Conservation (phyloP, 2,329 filamentous ascomycete species). For the Fusarium bulbicola region DNA sequence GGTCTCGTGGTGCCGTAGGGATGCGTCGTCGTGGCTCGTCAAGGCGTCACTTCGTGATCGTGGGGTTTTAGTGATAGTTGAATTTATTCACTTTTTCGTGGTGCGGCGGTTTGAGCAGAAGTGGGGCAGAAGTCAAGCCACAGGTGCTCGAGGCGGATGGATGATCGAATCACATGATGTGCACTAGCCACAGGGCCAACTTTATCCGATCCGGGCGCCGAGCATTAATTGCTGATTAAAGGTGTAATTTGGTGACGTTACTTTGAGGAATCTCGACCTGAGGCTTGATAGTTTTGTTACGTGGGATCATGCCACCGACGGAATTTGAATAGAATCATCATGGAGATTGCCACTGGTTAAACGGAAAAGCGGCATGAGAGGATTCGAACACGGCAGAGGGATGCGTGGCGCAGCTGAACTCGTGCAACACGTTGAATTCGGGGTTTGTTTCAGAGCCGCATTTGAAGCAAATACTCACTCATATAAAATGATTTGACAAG, state of each 20-base stretch:
- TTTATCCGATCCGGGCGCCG: slow-evolving; percentile 3
- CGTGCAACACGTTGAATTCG: not conserved
- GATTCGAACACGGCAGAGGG: not conserved
- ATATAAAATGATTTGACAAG: not conserved
- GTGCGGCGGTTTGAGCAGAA: slow-evolving; percentile 47
- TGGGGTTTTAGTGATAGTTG: slow-evolving; percentile 50
- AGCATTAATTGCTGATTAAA: not conserved
- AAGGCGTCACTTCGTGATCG: slow-evolving; percentile 45
- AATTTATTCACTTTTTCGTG: slow-evolving; percentile 55
- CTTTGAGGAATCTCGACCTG: not conserved
- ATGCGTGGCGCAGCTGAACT: slow-evolving; percentile 32
- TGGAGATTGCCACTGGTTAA: slow-evolving; percentile 1
- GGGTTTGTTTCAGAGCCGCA: slow-evolving; percentile 5
- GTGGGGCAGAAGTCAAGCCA: slow-evolving; percentile 48
- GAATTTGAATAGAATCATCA: not conserved
- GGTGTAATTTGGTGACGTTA: slow-evolving; percentile 1
- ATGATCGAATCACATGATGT: slow-evolving; percentile 43
- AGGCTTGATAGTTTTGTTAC: not conserved
- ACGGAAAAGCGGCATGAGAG: slow-evolving; percentile 35
- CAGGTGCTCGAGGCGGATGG: slow-evolving; percentile 24
- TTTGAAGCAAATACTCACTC: not conserved
- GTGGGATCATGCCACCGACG: slow-evolving; percentile 13
- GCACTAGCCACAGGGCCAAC: slow-evolving; percentile 35
- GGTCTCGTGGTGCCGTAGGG: slow-evolving; percentile 29
- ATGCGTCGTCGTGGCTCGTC: slow-evolving; percentile 38